Evolutionary conservation across 352 stramenopile genomes (phyloP), one percentile per base, ranked within the genome.

Genomic region (Phytopythium vexans): DNA sequence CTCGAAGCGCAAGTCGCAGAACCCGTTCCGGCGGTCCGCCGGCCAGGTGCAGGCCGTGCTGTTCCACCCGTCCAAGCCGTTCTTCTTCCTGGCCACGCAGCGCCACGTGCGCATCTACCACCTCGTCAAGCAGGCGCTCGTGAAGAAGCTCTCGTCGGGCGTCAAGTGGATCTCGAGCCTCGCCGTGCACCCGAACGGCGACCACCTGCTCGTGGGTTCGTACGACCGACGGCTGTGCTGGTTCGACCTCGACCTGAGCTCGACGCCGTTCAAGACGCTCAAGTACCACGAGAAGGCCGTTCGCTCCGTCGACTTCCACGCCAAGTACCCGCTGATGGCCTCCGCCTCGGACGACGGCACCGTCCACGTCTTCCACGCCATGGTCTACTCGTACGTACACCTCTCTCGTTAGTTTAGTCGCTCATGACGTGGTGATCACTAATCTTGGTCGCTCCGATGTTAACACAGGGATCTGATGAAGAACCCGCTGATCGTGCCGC

Each of bases 321-420:
- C 70, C 54, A 93, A 93, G 71, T 99, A 99, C 67, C 98, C 98
- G 41, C 88, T 99, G 35, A 99, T 99, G 94, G 97, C 97, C 14
- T 99, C 96, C 36, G 94, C 93, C 27, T 98, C 95, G 16, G 98
- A 99, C 62, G 97, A 99, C 68, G 98, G 97, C 55, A 94, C 82
- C 44, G 95, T 99, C 60, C 97, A 99, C 75, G 96, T 99, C 40
- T 99, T 99, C 82, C 97, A 99, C 68, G 89, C 94, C 33, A 99
- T 98, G 85, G 96, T 99, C 15, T 99, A 99, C 81, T 97, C 86
- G 83, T 94, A 92, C 78, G 83, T 90, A 8, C 27, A 2, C 15
- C 12, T 39, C 12, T 27, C n/a, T 51, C 8, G 21, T 14, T 49
- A 7, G 7, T 31, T 35, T 31, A 0, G 11, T 46, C 1, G 3